Evolutionary conservation across 495 filamentous ascomycete genomes (phyloP), one percentile per base, ranked within the genome.

Genomic region (Penicillium crystallinum): DNA sequence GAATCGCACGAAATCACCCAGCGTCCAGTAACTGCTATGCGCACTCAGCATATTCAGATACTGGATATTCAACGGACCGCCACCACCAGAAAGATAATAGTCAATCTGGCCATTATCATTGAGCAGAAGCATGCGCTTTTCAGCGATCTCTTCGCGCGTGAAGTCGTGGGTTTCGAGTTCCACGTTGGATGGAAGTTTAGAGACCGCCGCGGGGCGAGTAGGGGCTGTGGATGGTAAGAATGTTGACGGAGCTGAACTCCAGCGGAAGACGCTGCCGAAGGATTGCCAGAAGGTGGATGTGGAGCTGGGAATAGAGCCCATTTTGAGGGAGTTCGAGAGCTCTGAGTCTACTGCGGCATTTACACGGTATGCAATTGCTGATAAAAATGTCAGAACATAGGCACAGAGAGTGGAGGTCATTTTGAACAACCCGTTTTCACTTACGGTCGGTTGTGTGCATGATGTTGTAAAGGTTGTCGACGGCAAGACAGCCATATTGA

Each of bases 31-130:
- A 54, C 86, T 89, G 51, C 88, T 90, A 68, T 98, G 93, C n/a
- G 93, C 93, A 49, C 90, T 88, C 52, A 98, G 69, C 92, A 98
- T 98, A 56, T 95, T 96, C 4, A 97, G 67, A 65, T 98, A 98
- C 74, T 97, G 91, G 46, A 96, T 88, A 69, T 95, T 91, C 23
- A 97, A 74, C 4, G 90, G 80, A 0, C 92, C 89, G 18, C 86
- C 82, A 0, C 88, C 87, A 37, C 88, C 88, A 37, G 81, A 81
- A 3, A 98, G 69, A 53, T 82, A 95, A 61, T 81, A 98, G 65
- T 98, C 93, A 31, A 98, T 82, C 68, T 97, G 93, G 0, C 90
- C 91, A 53, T 97, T 96, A 55, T 97, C 93, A 55, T 98, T 98
- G 3, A 98, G 78, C 30, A 96, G 66, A 50, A 83, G 82, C 61